Percentiles rank a stretch among this genome's conserved stretches.
These are phyloP conservation scores for Tylopilus subfusipes DNA, from an alignment of 768 basidiomycete species.

Conservation along the genomic window DNA sequence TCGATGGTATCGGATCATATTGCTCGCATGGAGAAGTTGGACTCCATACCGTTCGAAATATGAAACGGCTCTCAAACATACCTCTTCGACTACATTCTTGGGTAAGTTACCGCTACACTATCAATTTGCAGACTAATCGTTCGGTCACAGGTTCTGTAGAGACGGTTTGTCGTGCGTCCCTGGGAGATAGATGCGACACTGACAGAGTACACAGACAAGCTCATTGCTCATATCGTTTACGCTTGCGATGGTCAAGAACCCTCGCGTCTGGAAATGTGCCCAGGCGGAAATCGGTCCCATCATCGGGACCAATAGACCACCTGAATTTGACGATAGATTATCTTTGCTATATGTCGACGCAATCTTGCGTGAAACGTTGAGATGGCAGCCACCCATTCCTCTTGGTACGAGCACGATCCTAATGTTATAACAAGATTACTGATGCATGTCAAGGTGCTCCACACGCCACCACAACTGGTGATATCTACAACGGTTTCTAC, in stretches of 20 bases:
- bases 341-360: conserved; percentile 12
- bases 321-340: conserved; percentile 5
- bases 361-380: conserved; percentile 8
- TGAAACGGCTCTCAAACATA: conserved; percentile 15
- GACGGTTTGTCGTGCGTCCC: conserved; percentile 6
- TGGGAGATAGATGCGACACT: background rate
- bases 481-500: conserved; percentile 42
- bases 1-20: conserved; percentile 17
- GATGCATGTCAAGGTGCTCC: conserved; percentile 3
- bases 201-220: conserved; percentile 1
- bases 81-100: conserved; percentile 13
- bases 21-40: conserved; percentile 8
- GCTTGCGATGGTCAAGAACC: conserved; percentile 15
- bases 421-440: background rate
- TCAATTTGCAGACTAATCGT: background rate
- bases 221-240: conserved; percentile 1
- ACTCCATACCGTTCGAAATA: conserved; percentile 3
- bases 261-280: conserved; percentile 5
- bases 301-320: conserved; percentile 4
- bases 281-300: conserved; percentile 10
- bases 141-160: conserved; percentile 8
- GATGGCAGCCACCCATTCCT: conserved; percentile 12
- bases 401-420: background rate
- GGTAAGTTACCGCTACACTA: conserved; percentile 1
- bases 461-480: conserved; percentile 33